These are phyloP conservation scores for Daedalea quercina DNA, from an alignment of 768 basidiomycete genomes.

Conservation along the genomic window DNA sequence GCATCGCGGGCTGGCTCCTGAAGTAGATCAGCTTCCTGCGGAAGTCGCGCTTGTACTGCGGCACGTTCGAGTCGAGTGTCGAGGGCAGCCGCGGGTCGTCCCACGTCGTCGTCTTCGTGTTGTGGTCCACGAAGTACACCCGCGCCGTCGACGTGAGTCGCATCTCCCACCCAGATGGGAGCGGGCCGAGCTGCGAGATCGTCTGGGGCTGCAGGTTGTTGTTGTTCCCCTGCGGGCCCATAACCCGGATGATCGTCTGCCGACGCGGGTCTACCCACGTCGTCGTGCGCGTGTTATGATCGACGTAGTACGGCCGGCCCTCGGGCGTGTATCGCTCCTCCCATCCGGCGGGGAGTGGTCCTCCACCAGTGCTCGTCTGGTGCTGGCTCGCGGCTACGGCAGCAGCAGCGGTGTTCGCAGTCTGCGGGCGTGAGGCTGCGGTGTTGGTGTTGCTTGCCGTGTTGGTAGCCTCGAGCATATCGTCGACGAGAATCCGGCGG, in stretches of 20 bases:
- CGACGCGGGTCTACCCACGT: conserved; percentile 99
- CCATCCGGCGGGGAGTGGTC: conserved; percentile 94
- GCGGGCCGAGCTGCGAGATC: conserved; percentile 92
- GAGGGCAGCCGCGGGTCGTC: conserved; percentile 97
- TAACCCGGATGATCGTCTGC: conserved; percentile 93
- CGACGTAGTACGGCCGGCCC: conserved; percentile 97
- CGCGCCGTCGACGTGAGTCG: conserved; percentile 95
- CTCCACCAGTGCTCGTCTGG: conserved; percentile 67
- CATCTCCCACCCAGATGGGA: conserved; percentile 99
- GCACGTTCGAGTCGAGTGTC: conserved; percentile 91
- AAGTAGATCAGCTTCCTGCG: conserved; percentile 99
- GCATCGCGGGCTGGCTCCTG: conserved; percentile 96
- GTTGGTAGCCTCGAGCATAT: conserved; percentile 71
- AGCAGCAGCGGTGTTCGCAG: conserved; percentile 30
- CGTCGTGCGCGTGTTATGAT: conserved; percentile 98
- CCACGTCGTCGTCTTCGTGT: conserved; percentile 99
- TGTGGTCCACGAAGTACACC: conserved; percentile 99
- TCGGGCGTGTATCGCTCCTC: conserved; percentile 98
- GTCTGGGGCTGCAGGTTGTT: conserved; percentile 88
- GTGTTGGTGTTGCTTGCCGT: conserved; percentile 15
- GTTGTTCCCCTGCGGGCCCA: conserved; percentile 90
- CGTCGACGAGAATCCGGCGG: conserved; percentile 77
- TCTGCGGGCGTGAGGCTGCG: conserved; percentile 22
- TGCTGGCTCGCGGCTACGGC: conserved; percentile 46
- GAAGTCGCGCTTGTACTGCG: conserved; percentile 99